A percentile compares a stretch with the other conserved stretches of the same genome.
phyloP scores from a whole-genome alignment of 495 filamentous ascomycete genomes.

The Hapsidospora chrysogenum region DNA sequence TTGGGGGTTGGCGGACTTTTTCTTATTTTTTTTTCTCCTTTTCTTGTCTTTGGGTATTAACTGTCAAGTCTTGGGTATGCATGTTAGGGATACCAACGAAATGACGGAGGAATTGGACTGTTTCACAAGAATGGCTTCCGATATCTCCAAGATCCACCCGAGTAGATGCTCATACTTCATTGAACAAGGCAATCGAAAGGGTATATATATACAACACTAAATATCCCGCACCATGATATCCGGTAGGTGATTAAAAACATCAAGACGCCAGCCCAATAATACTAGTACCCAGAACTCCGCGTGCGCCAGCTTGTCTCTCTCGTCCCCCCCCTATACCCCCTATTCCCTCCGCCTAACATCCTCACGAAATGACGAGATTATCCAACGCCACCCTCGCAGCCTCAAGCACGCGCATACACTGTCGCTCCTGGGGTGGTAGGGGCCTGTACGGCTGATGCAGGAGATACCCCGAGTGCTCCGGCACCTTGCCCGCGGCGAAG shows the following conservation, averaged over 20 bases:
- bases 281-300: background rate
- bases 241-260: background rate
- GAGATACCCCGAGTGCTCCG: constrained; percentile 4
- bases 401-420: constrained; percentile 29
- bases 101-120: background rate
- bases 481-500: constrained; percentile 11
- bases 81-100: background rate
- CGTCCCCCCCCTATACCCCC: background rate
- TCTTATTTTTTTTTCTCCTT: background rate
- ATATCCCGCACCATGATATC: background rate
- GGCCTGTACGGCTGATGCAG: constrained; percentile 3
- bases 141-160: no score
- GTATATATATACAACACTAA: background rate
- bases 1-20: no score
- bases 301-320: background rate
- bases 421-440: constrained; percentile 11
- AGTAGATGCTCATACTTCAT: no score
- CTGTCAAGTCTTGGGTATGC: background rate
- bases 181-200: background rate
- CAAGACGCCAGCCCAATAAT: background rate
- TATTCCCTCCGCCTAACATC: background rate
- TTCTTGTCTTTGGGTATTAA: background rate
- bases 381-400: constrained; percentile 31
- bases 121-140: no score
- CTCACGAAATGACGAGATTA: constrained; percentile 28